A percentile compares a stretch with the other conserved stretches of the same genome.
Evolutionary conservation across 495 filamentous ascomycete genomes (phyloP).

Genomic region (Ramalina peruviana): DNA sequence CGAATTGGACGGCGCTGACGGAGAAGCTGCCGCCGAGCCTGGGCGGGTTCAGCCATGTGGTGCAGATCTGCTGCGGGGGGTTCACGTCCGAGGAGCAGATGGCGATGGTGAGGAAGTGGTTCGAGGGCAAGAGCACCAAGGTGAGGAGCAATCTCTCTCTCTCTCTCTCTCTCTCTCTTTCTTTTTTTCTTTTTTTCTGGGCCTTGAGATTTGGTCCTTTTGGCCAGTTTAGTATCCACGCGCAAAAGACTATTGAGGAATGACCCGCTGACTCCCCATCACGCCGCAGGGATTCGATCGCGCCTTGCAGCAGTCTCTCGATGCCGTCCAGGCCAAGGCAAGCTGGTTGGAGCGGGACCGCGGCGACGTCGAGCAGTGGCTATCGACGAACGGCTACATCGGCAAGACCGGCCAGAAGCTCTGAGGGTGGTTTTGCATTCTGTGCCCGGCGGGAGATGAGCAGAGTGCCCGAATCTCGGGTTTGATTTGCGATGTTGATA

Average conservation of each 20-base stretch:
- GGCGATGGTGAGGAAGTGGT: conserved; percentile 66
- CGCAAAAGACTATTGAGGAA: background rate
- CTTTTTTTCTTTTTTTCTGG: background rate
- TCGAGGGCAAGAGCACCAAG: conserved; percentile 65
- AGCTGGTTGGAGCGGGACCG: conserved; percentile 49
- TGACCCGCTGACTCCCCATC: conserved; percentile 7
- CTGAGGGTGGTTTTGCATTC: conserved; percentile 1
- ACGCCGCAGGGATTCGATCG: conserved; percentile 38
- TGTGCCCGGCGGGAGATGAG: too few relatives aligned
- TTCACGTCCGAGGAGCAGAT: conserved; percentile 68
- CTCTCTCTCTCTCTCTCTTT: background rate
- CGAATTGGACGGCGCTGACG: conserved; percentile 71
- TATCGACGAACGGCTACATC: conserved; percentile 43
- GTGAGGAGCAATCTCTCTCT: conserved; percentile 21
- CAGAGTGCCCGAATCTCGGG: too few relatives aligned
- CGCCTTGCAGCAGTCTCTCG: conserved; percentile 45
- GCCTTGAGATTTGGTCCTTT: background rate
- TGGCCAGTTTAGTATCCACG: background rate
- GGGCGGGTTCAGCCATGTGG: conserved; percentile 72
- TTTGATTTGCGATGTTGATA: too few relatives aligned
- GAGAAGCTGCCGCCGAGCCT: conserved; percentile 66
- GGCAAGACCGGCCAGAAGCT: conserved; percentile 9
- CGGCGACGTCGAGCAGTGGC: conserved; percentile 45
- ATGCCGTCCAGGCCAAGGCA: conserved; percentile 45
- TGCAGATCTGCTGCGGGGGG: conserved; percentile 68